Percentiles rank a stretch among this genome's conserved stretches.
Conservation (phyloP, 202 grass and related monocot species). For the Zoysia matrella region DNA sequence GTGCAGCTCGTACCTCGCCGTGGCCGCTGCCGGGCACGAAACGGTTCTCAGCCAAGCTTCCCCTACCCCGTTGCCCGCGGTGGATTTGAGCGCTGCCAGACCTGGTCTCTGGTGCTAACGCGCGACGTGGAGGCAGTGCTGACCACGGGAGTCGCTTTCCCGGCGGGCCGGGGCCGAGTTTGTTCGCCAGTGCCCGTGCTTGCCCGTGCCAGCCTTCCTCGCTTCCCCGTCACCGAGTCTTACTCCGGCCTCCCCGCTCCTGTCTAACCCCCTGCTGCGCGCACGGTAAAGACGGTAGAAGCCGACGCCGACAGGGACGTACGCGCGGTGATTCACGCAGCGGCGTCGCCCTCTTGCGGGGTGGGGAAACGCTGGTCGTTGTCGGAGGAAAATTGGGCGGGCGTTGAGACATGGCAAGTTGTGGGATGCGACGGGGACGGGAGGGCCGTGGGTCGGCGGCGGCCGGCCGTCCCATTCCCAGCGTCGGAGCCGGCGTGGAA, state of each 20-base stretch:
- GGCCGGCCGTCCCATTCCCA: neutral
- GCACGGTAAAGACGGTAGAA: conserved; percentile 6
- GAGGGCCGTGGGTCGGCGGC: neutral
- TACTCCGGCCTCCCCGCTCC: conserved; percentile 15
- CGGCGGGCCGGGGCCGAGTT: conserved; percentile 33
- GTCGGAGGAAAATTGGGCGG: conserved; percentile 29
- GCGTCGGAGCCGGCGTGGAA: neutral
- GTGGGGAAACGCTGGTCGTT: conserved; percentile 22
- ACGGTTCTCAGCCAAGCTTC: conserved; percentile 53
- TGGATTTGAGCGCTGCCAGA: conserved; percentile 37
- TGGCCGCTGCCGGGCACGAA: neutral
- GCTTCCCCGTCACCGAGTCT: conserved; percentile 7
- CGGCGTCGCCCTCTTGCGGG: conserved; percentile 10
- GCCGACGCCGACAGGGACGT: neutral
- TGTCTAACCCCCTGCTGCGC: no score
- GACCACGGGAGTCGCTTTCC: conserved; percentile 42
- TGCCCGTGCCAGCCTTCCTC: neutral
- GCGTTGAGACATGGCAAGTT: conserved; percentile 36
- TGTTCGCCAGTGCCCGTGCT: conserved; percentile 39
- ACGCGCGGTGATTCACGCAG: conserved; percentile 13
- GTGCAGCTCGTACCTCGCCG: no score
- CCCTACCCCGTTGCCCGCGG: neutral
- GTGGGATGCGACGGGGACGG: conserved; percentile 36
- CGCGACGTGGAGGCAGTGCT: conserved; percentile 42
- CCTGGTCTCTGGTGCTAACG: conserved; percentile 12